Base-by-base conservation (phyloP, 1,284 basidiomycete genomes). In the Cutaneotrichosporon mucoides region DNA sequence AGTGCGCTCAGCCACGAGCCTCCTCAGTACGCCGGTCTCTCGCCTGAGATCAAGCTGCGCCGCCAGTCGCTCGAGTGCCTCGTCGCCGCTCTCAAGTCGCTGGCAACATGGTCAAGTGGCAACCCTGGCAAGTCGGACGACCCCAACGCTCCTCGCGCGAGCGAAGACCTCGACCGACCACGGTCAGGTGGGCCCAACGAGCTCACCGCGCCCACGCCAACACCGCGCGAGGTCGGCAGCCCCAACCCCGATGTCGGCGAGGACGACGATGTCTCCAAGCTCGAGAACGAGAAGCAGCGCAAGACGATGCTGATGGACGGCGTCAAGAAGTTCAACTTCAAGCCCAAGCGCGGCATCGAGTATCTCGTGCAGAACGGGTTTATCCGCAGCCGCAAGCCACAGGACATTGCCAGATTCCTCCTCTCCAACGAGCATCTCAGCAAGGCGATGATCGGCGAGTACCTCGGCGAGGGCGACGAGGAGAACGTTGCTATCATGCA, bases 321-420 rank as follows among this genome's bases (percentile, higher is more conserved):
- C 36, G 90, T 99, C 76, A 92, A 89, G 78, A 92, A 92, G 77
- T 99, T 99, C 81, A 99, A 99, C 79, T 94, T 89, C 81, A 99
- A 98, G 79, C 94, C 96, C 10, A 97, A 96, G 79, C 84, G 87
- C 85, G 96, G 96, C 15, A 84, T 99, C 53, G 84, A 90, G 79
- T 97, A 91, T 74, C 82, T 99, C 55, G 76, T 93, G 44, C 89
- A 96, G 71, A 84, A 88, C 47, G 94, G 92, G 5, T 95, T 98
- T 73, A 93, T 99, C 64, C 80, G 84, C 15, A 87, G 84, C 65
- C 84, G 82, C 15, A 81, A 85, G 12, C 91, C 96, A 1, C 79
- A 83, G 58, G 90, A 93, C 69, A 84, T 99, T 61, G 95, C 96
- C 0, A 80, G 80, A 15, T 99, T 99, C 81, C 79, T 99, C 55